Evolutionary conservation across 305 asterid genomes (phyloP), one percentile per base, ranked within the genome.

Genomic region (Coffea humblotiana): DNA sequence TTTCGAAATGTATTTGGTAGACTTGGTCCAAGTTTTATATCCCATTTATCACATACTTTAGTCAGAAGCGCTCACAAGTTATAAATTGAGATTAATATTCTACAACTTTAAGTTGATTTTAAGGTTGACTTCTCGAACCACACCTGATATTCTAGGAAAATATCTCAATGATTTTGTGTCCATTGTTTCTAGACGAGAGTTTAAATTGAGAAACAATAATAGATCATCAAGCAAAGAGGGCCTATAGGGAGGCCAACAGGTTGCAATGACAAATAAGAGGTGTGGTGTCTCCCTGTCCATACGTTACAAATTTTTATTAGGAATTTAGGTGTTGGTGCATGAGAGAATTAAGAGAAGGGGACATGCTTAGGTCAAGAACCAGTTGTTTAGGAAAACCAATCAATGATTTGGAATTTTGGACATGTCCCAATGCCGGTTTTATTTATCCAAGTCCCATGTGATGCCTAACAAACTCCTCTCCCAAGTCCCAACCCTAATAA

Each of bases 381-480:
- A 66, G 54, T 74, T 65, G 75, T 80, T 80, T 51, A 43, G 79
- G 54, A 58, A 40, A 45, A 65, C 73, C 75, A 51, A 74, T 51
- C 75, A 51, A 74, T 51, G 56, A 66, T 74, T 74, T n/a, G 68
- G 72, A 13, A n/a, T 47, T n/a, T 69, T 49, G 63, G 49, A 51
- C 73, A 79, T 73, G 45, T n/a, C 47, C 37, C 45, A 69, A 79
- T 67, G 40, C 32, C 10, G 48, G 75, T 73, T 64, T 71, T 69
- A n/a, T n/a, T 78, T 35, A 68, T 13, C 18, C 29, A 43, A 58
- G 48, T 58, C 52, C 77, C 77, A 72, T 79, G 82, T 79, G 82
- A 71, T 47, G 60, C 45, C 73, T 47, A 79, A 72, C 65, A 60
- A 60, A 35, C n/a, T 27, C 18, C 8, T 12, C 43, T 43, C 3